Base-by-base conservation (phyloP, 768 basidiomycete genomes). In the Trametes cinnabarina region DNA sequence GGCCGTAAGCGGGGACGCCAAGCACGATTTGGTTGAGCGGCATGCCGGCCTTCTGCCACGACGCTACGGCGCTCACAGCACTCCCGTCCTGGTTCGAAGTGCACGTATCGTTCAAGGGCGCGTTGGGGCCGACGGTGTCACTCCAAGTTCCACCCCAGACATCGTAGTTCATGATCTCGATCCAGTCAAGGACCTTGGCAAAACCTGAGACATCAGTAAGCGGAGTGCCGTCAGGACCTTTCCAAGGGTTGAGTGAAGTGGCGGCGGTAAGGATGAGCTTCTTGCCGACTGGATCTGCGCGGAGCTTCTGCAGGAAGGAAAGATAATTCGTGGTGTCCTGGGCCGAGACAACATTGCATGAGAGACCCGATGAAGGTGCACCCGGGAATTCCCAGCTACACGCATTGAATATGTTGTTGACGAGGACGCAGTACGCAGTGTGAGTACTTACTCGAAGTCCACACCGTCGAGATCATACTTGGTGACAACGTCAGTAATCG, bases 351-450 rank as follows among this genome's bases (percentile, higher is more conserved):
- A 69, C 70, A 73, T 96, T 96, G 67, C 90, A 90, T 7, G 80
- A 79, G 19, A 88, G 79, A 15, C 92, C 92, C 43, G 74, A 32
- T 7, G 30, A 32, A 12, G 30, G 74, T 11, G 73, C 73, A 37
- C 78, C 82, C 35, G 93, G 94, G 68, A 92, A 96, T 70, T 94
- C 93, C 92, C 92, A 94, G 67, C 90, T 90, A 58, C 53, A 44
- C n/a, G n/a, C n/a, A n/a, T n/a, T n/a, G n/a, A n/a, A n/a, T n/a
- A n/a, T n/a, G n/a, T n/a, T n/a, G n/a, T n/a, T n/a, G n/a, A n/a
- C n/a, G n/a, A n/a, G n/a, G n/a, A n/a, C n/a, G n/a, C n/a, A n/a
- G n/a, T n/a, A n/a, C n/a, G n/a, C 8, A 28, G 9, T 28, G 44
- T 15, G 2, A 15, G 35, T 4, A 74, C 84, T 39, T 66, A 85